A percentile compares a stretch with the other conserved stretches of the same genome.
Conservation (phyloP, 192 early-diverging fungal species). For the Linnemannia elongata region DNA sequence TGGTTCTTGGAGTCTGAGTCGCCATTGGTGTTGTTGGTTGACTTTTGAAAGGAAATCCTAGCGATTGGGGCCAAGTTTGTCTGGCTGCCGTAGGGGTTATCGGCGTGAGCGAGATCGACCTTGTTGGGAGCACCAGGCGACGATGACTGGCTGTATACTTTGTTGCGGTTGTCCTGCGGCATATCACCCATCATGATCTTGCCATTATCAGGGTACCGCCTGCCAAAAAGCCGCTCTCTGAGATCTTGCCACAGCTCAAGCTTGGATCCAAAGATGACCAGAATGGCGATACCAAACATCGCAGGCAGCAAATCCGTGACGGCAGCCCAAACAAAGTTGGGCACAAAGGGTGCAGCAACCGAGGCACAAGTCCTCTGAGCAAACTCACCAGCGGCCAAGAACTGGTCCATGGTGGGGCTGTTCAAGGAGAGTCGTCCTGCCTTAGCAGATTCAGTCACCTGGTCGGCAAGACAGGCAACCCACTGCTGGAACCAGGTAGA, state of each 20-base stretch:
- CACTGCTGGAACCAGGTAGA: conserved; percentile 19
- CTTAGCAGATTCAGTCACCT: not conserved
- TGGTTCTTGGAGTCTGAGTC: not conserved
- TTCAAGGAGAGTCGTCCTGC: not conserved
- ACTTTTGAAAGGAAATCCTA: not conserved
- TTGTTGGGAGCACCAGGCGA: not conserved
- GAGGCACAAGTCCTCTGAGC: conserved; percentile 24
- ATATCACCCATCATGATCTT: conserved; percentile 15
- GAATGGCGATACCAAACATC: not conserved
- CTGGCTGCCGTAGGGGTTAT: not conserved
- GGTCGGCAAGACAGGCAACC: conserved; percentile 10
- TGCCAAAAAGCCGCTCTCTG: conserved; percentile 1
- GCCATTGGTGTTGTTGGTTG: too few species aligned
- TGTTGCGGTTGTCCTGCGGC: not conserved
- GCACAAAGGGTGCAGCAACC: conserved; percentile 22
- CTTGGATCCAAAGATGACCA: conserved; percentile 35
- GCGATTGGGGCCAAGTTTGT: not conserved
- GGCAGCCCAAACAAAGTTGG: conserved; percentile 20
- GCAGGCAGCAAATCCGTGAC: conserved; percentile 20
- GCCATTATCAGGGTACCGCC: not conserved
- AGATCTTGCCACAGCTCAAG: conserved; percentile 32
- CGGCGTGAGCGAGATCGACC: not conserved
- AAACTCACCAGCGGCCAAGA: not conserved
- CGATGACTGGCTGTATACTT: not conserved
- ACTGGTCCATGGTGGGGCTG: conserved; percentile 18